Evolutionary conservation across 2,329 filamentous ascomycete species (phyloP).

Genomic region (Fusarium napiforme): DNA sequence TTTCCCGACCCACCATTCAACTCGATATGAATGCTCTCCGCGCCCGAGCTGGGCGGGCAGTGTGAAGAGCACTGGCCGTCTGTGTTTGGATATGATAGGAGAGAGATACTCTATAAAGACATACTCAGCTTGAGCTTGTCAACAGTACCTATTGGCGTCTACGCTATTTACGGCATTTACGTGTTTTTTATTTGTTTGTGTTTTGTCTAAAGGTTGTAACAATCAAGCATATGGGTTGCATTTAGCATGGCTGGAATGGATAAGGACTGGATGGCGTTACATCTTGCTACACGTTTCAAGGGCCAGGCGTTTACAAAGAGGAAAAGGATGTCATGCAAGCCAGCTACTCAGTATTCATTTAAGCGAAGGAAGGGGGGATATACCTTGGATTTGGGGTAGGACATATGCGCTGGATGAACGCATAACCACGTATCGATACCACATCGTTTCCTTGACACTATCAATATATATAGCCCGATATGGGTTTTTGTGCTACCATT

Average conservation of each 20-base stretch:
- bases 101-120: not conserved
- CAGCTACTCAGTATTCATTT: conserved; percentile 19
- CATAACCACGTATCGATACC: conserved; percentile 43
- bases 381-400: conserved; percentile 31
- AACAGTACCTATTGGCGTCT: conserved; percentile 11
- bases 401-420: conserved; percentile 37
- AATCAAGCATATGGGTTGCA: conserved; percentile 35
- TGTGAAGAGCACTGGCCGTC: conserved; percentile 40
- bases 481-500: not conserved
- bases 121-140: not conserved
- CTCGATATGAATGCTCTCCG: conserved; percentile 43
- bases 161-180: conserved; percentile 30
- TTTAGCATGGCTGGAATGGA: conserved; percentile 29
- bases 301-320: conserved; percentile 42
- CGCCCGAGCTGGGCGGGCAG: conserved; percentile 40
- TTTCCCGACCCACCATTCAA: conserved; percentile 53
- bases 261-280: conserved; percentile 36
- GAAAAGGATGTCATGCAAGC: conserved; percentile 21
- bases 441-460: conserved; percentile 39
- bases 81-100: conserved; percentile 34
- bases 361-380: conserved; percentile 18
- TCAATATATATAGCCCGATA: conserved; percentile 16
- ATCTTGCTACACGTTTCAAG: conserved; percentile 21
- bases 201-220: conserved; percentile 34
- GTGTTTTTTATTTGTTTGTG: conserved; percentile 27